phyloP scores from a whole-genome alignment of 345 rosid genomes.

The Eucalyptus sideroxylon region DNA sequence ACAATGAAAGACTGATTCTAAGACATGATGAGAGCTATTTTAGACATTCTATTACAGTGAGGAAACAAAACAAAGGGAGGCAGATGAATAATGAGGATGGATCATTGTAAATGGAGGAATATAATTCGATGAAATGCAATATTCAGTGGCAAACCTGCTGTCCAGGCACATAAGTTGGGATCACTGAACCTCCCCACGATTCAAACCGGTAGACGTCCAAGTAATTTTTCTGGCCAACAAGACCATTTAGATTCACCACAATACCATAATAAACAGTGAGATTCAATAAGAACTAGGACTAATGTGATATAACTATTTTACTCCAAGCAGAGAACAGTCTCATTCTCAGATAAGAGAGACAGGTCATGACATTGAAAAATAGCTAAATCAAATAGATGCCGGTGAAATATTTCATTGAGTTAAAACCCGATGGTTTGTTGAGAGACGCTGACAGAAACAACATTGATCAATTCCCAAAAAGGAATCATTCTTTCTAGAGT shows the following conservation, averaged over 20 bases:
- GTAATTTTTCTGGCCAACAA: conserved; percentile 65
- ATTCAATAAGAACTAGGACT: neutral
- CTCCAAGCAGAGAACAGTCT: neutral
- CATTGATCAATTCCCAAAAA: neutral
- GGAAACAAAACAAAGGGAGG: neutral
- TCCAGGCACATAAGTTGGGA: conserved; percentile 65
- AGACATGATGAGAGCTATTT: neutral
- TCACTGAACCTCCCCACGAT: conserved; percentile 94
- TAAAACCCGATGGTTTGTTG: neutral
- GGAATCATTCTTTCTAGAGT: neutral
- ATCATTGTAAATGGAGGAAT: neutral
- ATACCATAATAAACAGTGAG: neutral
- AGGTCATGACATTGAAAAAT: neutral
- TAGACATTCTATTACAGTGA: neutral
- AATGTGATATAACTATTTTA: neutral
- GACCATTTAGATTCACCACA: neutral
- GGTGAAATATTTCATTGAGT: neutral
- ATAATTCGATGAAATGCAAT: neutral
- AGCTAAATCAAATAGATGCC: neutral
- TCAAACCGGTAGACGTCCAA: conserved; percentile 87
- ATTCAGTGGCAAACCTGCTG: conserved; percentile 55
- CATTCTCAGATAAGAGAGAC: neutral
- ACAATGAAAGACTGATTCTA: neutral
- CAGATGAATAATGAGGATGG: neutral
- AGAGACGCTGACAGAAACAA: neutral